Percentiles rank a stretch among this genome's conserved stretches.
These are phyloP conservation scores for Aspergillus sparsus DNA, from an alignment of 495 filamentous ascomycete species.

Conservation along the genomic window DNA sequence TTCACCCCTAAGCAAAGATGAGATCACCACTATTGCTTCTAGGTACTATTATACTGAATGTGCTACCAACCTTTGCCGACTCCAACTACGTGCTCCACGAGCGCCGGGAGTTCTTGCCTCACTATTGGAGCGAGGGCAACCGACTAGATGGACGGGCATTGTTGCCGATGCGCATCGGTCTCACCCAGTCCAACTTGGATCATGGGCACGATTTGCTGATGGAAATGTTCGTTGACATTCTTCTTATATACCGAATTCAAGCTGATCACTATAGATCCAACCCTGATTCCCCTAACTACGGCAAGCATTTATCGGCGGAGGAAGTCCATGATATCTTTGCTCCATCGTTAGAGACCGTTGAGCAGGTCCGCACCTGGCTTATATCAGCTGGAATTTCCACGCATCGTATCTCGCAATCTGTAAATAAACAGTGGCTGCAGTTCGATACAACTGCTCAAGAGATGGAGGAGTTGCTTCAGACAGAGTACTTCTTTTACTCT, in stretches of 20 bases:
- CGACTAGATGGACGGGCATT: background rate
- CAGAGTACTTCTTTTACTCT: constrained; percentile 60
- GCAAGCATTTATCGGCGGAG: constrained; percentile 56
- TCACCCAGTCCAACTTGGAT: constrained; percentile 56
- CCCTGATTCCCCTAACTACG: constrained; percentile 52
- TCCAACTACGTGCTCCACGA: constrained; percentile 14
- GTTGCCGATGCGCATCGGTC: constrained; percentile 50
- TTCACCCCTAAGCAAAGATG: background rate
- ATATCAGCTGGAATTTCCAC: constrained; percentile 48
- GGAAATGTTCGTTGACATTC: constrained; percentile 42
- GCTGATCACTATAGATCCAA: constrained; percentile 21
- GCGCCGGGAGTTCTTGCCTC: constrained; percentile 3
- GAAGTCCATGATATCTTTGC: constrained; percentile 55
- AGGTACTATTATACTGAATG: background rate
- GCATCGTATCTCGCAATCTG: constrained; percentile 49
- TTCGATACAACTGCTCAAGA: constrained; percentile 59
- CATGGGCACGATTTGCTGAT: constrained; percentile 55
- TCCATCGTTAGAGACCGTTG: constrained; percentile 49
- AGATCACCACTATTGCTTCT: background rate
- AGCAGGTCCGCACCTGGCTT: constrained; percentile 48
- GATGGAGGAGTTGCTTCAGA: constrained; percentile 57
- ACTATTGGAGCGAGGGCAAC: constrained; percentile 7
- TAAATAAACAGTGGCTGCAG: constrained; percentile 56
- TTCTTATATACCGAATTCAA: background rate
- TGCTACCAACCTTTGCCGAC: background rate